A percentile compares a stretch with the other conserved stretches of the same genome.
These are phyloP conservation scores for Paspalum notatum DNA, from an alignment of 176 grass and related monocot species.

Conservation along the genomic window DNA sequence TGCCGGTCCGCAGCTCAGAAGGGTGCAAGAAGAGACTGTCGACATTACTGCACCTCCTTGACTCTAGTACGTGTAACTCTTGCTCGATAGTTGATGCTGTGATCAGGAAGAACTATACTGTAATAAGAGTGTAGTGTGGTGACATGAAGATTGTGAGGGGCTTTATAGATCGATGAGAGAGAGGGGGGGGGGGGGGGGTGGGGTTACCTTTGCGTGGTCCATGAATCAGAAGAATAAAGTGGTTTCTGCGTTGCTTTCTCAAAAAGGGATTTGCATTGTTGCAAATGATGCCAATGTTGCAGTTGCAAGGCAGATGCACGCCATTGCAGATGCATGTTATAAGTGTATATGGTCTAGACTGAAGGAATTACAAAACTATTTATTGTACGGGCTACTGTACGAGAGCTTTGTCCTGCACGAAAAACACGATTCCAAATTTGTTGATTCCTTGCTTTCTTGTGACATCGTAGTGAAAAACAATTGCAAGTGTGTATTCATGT, in stretches of 20 bases:
- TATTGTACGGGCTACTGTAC: too few relatives aligned
- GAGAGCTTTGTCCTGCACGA: too few relatives aligned
- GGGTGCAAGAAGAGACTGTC: conserved; percentile 28
- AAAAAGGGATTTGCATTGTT: not conserved
- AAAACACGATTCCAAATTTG: too few relatives aligned
- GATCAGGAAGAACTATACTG: not conserved
- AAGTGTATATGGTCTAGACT: not conserved
- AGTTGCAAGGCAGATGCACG: conserved; percentile 19
- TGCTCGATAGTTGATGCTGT: not conserved
- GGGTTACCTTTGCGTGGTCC: conserved; percentile 37
- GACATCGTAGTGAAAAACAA: not conserved
- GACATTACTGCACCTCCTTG: conserved; percentile 29
- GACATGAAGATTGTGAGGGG: not conserved
- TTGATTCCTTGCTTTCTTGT: too few relatives aligned
- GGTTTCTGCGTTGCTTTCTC: conserved; percentile 11
- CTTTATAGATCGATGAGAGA: conserved; percentile 3
- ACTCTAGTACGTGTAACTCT: not conserved
- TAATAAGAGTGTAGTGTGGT: not conserved
- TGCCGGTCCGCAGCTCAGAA: not conserved
- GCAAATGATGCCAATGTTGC: conserved; percentile 41
- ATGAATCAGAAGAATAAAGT: conserved; percentile 38
- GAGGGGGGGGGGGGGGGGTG: too few relatives aligned
- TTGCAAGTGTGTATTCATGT: too few relatives aligned
- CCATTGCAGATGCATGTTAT: too few relatives aligned
- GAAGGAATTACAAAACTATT: not conserved